These are phyloP conservation scores for Spinacia oleracea DNA, from an alignment of 179 eudicot species.

Conservation along the genomic window DNA sequence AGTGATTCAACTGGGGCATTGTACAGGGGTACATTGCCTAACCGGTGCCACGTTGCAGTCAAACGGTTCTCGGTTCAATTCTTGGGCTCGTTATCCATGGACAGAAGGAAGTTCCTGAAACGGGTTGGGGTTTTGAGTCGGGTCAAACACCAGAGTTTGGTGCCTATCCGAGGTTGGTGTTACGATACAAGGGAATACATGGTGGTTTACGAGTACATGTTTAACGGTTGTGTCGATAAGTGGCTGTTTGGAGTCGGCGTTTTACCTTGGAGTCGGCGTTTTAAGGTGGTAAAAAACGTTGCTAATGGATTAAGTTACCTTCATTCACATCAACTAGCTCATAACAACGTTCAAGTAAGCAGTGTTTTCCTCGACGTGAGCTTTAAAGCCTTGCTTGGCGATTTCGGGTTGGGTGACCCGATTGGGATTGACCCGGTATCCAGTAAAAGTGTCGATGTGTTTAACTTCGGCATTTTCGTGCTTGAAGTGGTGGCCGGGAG, in stretches of 20 bases:
- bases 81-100: conserved; percentile 37
- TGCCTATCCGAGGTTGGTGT: conserved; percentile 76
- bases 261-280: conserved; percentile 69
- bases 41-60: conserved; percentile 59
- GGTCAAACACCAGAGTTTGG: conserved; percentile 64
- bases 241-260: conserved; percentile 81
- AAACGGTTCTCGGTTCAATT: conserved; percentile 55
- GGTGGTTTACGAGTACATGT: conserved; percentile 67
- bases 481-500: conserved; percentile 69
- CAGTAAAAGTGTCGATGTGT: conserved; percentile 58
- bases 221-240: conserved; percentile 64
- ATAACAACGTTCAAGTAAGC: conserved; percentile 60
- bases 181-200: conserved; percentile 48
- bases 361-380: conserved; percentile 71
- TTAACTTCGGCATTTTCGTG: conserved; percentile 59
- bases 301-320: conserved; percentile 58
- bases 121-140: conserved; percentile 50
- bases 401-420: conserved; percentile 60
- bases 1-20: conserved; percentile 51
- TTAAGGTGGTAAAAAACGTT: conserved; percentile 63
- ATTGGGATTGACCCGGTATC: conserved; percentile 48
- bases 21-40: conserved; percentile 52
- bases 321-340: conserved; percentile 64
- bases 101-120: conserved; percentile 42
- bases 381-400: conserved; percentile 64